Evolutionary conservation across 2,329 filamentous ascomycete species (phyloP).

Genomic region (Beauveria medogensis): DNA sequence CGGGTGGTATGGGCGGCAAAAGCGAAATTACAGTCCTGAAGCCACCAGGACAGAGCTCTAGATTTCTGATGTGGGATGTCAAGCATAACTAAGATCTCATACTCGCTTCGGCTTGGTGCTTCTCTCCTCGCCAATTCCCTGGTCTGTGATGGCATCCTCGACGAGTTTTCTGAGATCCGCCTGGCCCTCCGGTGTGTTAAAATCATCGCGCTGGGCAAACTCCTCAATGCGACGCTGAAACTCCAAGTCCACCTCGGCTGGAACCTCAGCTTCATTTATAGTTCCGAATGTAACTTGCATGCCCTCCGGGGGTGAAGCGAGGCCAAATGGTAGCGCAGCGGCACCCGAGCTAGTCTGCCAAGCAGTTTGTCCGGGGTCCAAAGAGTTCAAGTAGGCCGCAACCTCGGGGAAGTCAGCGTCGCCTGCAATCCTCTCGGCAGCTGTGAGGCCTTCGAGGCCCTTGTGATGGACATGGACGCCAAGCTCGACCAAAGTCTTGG

Average conservation of each 20-base stretch:
- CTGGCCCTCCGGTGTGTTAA: conserved; percentile 74
- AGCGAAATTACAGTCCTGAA: conserved; percentile 48
- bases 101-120: conserved; percentile 55
- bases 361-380: conserved; percentile 21
- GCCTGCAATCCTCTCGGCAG: conserved; percentile 67
- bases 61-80: conserved; percentile 56
- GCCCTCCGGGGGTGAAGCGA: conserved; percentile 64
- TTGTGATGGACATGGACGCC: conserved; percentile 56
- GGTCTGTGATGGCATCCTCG: conserved; percentile 66
- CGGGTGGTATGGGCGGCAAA: conserved; percentile 33
- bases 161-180: conserved; percentile 69
- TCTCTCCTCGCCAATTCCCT: conserved; percentile 54
- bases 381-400: conserved; percentile 55
- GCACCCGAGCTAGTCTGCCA: neutral
- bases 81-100: conserved; percentile 33
- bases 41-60: conserved; percentile 37
- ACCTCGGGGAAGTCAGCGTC: conserved; percentile 75
- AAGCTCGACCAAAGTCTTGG: conserved; percentile 72
- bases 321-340: conserved; percentile 22
- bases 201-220: conserved; percentile 74
- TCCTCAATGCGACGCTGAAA: conserved; percentile 84
- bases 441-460: conserved; percentile 71
- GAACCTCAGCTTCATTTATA: conserved; percentile 55
- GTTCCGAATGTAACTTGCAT: conserved; percentile 71
- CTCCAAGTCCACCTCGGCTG: conserved; percentile 66